Evolutionary conservation across 805 yeast genomes (phyloP).

Genomic region (Ogataea sp.): DNA sequence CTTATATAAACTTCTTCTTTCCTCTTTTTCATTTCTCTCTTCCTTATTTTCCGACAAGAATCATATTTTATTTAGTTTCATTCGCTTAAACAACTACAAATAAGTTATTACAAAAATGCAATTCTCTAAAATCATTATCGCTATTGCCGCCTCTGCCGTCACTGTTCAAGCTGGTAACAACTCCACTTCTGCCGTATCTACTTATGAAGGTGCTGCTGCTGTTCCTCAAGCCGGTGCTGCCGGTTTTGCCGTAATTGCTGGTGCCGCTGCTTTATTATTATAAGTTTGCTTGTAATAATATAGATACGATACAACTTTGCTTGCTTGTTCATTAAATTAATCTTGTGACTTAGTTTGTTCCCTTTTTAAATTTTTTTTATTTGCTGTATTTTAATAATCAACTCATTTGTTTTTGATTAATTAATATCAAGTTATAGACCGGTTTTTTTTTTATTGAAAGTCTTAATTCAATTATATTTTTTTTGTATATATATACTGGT

Average conservation of each 20-base stretch:
- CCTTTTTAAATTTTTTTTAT: too few relatives aligned
- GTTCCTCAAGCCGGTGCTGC: conserved; percentile 18
- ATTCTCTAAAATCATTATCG: conserved; percentile 8
- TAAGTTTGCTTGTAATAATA: conserved; percentile 4
- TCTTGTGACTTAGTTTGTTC: too few relatives aligned
- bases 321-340: too few relatives aligned
- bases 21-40: neutral
- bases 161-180: conserved; percentile 8
- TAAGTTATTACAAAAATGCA: conserved; percentile 2
- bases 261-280: conserved; percentile 18
- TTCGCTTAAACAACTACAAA: conserved; percentile 1
- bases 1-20: neutral
- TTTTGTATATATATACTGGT: too few relatives aligned
- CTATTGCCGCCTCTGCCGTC: conserved; percentile 8
- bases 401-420: too few relatives aligned
- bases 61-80: conserved; percentile 3
- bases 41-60: neutral
- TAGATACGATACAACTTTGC: neutral
- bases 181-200: conserved; percentile 9
- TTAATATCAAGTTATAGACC: too few relatives aligned
- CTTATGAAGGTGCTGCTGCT: conserved; percentile 13
- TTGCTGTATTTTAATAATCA: too few relatives aligned
- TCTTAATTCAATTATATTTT: too few relatives aligned
- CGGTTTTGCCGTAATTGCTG: conserved; percentile 19
- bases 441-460: too few relatives aligned